Percentiles rank a stretch among this genome's conserved stretches.
Evolutionary conservation across 2,329 filamentous ascomycete species (phyloP).

Genomic region (Samsoniella hepiali): DNA sequence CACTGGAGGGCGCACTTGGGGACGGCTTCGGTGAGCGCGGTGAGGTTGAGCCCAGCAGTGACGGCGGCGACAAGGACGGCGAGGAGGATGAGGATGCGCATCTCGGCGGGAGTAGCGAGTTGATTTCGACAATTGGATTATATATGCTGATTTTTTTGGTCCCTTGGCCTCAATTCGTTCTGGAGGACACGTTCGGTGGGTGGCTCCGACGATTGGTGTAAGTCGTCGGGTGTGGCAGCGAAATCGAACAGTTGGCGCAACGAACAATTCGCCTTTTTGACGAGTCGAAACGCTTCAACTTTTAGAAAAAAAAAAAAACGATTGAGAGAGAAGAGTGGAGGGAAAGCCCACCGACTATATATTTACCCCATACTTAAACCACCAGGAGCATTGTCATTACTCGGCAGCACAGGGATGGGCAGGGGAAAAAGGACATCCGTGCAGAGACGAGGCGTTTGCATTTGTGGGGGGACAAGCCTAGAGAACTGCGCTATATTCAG

Average conservation of each 20-base stretch:
- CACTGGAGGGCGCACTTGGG: slow-evolving; percentile 40
- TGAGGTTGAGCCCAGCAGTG: slow-evolving; percentile 26
- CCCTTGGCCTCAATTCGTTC: no score
- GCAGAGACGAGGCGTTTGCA: slow-evolving; percentile 3
- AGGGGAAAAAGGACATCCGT: neutral
- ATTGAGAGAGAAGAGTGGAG: neutral
- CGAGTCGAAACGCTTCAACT: no score
- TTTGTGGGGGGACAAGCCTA: neutral
- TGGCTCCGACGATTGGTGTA: neutral
- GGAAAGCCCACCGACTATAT: neutral
- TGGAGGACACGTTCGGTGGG: neutral
- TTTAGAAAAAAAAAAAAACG: no score
- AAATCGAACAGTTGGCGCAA: no score
- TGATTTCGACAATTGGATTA: neutral
- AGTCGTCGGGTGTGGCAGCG: neutral
- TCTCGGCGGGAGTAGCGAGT: neutral
- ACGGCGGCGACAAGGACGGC: slow-evolving; percentile 26
- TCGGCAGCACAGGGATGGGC: neutral
- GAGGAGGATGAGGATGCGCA: slow-evolving; percentile 27
- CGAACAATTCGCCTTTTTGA: no score
- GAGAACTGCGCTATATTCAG: neutral
- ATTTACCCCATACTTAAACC: neutral
- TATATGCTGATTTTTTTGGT: no score
- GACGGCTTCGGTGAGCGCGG: slow-evolving; percentile 25
- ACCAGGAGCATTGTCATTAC: neutral